Conservation (phyloP, 495 filamentous ascomycete species). For the Oidiodendron maius region DNA sequence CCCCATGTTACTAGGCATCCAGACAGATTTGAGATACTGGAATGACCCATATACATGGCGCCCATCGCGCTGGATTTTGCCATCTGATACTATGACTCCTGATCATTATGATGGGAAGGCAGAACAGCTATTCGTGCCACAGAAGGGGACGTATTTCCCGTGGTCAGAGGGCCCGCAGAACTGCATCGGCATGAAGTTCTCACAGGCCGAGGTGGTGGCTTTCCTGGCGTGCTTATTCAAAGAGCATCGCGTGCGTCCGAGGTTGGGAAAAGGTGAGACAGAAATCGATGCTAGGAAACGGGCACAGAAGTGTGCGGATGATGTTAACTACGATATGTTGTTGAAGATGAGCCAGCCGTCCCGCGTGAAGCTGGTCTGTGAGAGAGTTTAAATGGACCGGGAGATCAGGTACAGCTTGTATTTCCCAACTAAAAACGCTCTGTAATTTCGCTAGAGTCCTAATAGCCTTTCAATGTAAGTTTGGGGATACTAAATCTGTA, state of each 20-base stretch:
- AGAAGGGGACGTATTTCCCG: conserved; percentile 33
- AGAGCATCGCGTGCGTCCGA: conserved; percentile 26
- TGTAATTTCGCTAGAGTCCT: too few relatives aligned
- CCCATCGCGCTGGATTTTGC: conserved; percentile 17
- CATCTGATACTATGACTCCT: conserved; percentile 25
- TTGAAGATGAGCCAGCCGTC: conserved; percentile 35
- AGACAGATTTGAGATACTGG: conserved; percentile 19
- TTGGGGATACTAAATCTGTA: too few relatives aligned
- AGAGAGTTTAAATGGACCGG: too few relatives aligned
- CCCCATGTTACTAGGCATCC: conserved; percentile 20
- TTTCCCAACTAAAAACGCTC: too few relatives aligned
- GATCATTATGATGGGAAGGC: conserved; percentile 26
- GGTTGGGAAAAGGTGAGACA: conserved; percentile 24
- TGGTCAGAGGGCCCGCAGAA: conserved; percentile 42
- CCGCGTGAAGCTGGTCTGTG: conserved; percentile 23
- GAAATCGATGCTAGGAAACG: conserved; percentile 22
- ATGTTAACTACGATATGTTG: conserved; percentile 28
- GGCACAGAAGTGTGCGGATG: conserved; percentile 22
- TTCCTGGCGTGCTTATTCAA: conserved; percentile 36
- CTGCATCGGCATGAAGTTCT: conserved; percentile 45
- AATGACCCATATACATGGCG: conserved; percentile 22
- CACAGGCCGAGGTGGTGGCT: conserved; percentile 48
- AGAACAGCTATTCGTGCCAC: conserved; percentile 26
- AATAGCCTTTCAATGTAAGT: too few relatives aligned
- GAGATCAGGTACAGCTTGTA: too few relatives aligned